phyloP scores from a whole-genome alignment of 306 rosid genomes.

The Castanea sativa region DNA sequence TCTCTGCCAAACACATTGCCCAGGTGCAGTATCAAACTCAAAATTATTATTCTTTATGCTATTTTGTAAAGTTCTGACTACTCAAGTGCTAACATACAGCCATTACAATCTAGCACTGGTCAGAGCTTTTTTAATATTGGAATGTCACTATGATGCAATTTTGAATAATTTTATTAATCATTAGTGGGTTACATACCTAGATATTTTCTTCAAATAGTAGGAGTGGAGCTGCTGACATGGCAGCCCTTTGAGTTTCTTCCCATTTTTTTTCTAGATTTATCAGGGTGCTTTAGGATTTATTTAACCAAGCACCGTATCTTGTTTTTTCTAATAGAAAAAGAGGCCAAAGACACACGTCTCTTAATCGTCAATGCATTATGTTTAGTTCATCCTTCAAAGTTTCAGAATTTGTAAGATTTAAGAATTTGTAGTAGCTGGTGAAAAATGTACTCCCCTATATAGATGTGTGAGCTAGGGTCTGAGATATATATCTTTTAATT shows the following conservation, averaged over 20 bases:
- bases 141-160: background rate
- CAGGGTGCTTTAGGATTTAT: background rate
- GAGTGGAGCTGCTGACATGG: background rate
- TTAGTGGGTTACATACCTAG: background rate
- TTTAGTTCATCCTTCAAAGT: no score
- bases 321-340: no score
- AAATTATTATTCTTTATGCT: slow-evolving; percentile 13
- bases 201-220: background rate
- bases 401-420: no score
- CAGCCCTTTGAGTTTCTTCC: background rate
- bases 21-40: slow-evolving; percentile 53
- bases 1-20: slow-evolving; percentile 89
- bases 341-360: background rate
- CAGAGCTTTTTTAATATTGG: background rate
- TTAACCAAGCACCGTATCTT: background rate
- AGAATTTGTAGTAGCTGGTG: no score
- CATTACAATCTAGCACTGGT: background rate
- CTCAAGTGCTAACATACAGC: background rate
- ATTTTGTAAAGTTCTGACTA: slow-evolving; percentile 5
- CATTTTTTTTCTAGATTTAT: background rate
- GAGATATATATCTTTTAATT: no score
- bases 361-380: no score
- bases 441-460: no score
- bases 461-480: no score
- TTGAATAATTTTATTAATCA: background rate